Evolutionary conservation across 768 basidiomycete species (phyloP).

Genomic region (Wakefieldia striispora): DNA sequence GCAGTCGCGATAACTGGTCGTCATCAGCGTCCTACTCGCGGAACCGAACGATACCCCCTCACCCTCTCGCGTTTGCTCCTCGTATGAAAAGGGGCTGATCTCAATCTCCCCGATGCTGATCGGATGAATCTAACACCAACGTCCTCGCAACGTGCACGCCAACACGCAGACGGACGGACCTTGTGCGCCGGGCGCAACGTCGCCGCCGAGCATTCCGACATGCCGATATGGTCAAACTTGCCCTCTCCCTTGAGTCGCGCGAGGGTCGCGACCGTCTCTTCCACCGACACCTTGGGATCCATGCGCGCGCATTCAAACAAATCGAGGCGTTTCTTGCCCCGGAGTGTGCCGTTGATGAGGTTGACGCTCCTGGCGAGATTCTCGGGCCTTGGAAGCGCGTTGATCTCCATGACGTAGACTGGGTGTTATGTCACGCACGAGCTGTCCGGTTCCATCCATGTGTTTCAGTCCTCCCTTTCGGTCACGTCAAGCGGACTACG

Average conservation of each 20-base stretch:
- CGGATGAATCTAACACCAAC: slow-evolving; percentile 42
- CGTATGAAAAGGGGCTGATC: slow-evolving; percentile 59
- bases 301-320: slow-evolving; percentile 55
- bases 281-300: slow-evolving; percentile 42
- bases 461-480: background rate
- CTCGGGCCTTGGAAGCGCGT: slow-evolving; percentile 24
- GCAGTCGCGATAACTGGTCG: slow-evolving; percentile 50
- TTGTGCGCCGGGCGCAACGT: slow-evolving; percentile 41
- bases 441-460: slow-evolving; percentile 16
- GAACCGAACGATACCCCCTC: background rate
- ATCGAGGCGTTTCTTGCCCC: slow-evolving; percentile 55
- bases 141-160: background rate
- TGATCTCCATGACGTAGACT: too few relatives aligned
- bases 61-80: slow-evolving; percentile 15
- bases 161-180: background rate
- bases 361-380: slow-evolving; percentile 49
- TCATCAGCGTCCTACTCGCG: background rate
- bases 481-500: background rate
- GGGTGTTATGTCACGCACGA: slow-evolving; percentile 24
- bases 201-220: slow-evolving; percentile 49
- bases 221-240: slow-evolving; percentile 48
- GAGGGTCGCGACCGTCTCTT: slow-evolving; percentile 45
- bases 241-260: slow-evolving; percentile 34
- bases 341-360: slow-evolving; percentile 42
- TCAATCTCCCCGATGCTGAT: slow-evolving; percentile 67